phyloP scores from a whole-genome alignment of 2,329 filamentous ascomycete genomes.

The Ophiosphaerella korrae region DNA sequence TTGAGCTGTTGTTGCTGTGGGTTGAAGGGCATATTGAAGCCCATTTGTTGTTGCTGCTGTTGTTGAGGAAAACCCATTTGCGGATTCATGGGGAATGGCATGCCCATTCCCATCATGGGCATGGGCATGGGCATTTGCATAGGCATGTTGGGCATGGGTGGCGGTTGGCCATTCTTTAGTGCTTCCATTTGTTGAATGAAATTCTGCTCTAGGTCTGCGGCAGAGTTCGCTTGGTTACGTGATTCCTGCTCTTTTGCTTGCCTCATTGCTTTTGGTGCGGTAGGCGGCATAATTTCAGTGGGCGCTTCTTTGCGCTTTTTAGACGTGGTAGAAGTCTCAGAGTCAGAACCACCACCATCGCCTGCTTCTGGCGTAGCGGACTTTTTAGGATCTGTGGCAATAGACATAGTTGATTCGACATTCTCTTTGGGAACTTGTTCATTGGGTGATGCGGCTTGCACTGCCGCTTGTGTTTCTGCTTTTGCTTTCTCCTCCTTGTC shows the following conservation, averaged over 20 bases:
- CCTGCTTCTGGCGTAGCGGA: constrained; percentile 37
- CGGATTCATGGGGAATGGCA: constrained; percentile 17
- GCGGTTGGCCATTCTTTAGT: constrained; percentile 43
- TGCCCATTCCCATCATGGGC: constrained; percentile 28
- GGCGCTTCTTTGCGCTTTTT: constrained; percentile 85
- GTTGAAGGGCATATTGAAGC: constrained; percentile 14
- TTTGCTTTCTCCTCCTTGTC: constrained; percentile 50
- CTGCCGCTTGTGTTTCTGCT: constrained; percentile 36
- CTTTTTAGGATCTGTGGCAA: constrained; percentile 25
- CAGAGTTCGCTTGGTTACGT: constrained; percentile 60
- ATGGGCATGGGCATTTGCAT: constrained; percentile 11
- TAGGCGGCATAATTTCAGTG: constrained; percentile 60
- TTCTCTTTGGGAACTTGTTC: constrained; percentile 30
- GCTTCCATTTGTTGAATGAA: constrained; percentile 55
- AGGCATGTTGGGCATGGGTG: constrained; percentile 38
- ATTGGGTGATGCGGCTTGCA: constrained; percentile 33
- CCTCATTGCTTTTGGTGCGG: constrained; percentile 54
- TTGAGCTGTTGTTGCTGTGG: constrained; percentile 5
- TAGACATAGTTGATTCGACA: constrained; percentile 17
- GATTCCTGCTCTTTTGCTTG: constrained; percentile 42
- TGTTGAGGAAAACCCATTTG: constrained; percentile 23
- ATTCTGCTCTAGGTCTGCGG: constrained; percentile 43
- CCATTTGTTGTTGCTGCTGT: constrained; percentile 13
- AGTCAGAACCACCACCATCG: constrained; percentile 38
- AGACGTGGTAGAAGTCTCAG: constrained; percentile 44